Conservation (phyloP, 1,139 yeast species). For the Yamadazyma kanchanaburiensis region DNA sequence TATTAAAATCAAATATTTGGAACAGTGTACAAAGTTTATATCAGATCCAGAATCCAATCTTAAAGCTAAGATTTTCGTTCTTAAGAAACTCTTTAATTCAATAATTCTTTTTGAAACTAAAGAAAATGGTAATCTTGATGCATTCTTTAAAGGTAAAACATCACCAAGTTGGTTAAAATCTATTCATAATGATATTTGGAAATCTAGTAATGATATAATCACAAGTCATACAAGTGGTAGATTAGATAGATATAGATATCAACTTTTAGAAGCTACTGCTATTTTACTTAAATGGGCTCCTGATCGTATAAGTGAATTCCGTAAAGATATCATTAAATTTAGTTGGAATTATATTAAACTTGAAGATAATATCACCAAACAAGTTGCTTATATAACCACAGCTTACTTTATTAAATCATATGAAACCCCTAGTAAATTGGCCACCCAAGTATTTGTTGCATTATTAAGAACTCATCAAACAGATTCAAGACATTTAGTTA, state of each 20-base stretch:
- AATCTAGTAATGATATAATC: slow-evolving; percentile 51
- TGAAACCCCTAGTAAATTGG: slow-evolving; percentile 86
- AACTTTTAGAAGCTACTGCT: slow-evolving; percentile 78
- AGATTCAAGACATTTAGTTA: slow-evolving; percentile 80
- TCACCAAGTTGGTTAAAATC: slow-evolving; percentile 59
- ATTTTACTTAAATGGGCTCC: slow-evolving; percentile 72
- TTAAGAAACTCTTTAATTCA: slow-evolving; percentile 65
- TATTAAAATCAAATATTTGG: slow-evolving; percentile 50
- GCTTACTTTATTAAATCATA: slow-evolving; percentile 83
- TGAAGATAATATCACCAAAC: slow-evolving; percentile 88
- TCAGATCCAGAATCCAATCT: slow-evolving; percentile 39
- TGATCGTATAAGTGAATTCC: slow-evolving; percentile 52
- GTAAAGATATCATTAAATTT: slow-evolving; percentile 87
- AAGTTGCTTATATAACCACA: slow-evolving; percentile 88
- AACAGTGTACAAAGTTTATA: slow-evolving; percentile 47
- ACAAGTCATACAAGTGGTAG: slow-evolving; percentile 64
- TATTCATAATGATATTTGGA: slow-evolving; percentile 72
- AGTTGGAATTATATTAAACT: slow-evolving; percentile 91
- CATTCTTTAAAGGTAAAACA: slow-evolving; percentile 36
- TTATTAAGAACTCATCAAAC: slow-evolving; percentile 79
- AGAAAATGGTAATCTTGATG: slow-evolving; percentile 45
- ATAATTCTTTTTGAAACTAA: slow-evolving; percentile 63
- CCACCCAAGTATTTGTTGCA: slow-evolving; percentile 91
- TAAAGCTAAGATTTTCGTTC: slow-evolving; percentile 59
- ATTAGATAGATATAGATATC: slow-evolving; percentile 72